Evolutionary conservation across 495 filamentous ascomycete species (phyloP).

Genomic region (Penicillium psychrofluorescens): DNA sequence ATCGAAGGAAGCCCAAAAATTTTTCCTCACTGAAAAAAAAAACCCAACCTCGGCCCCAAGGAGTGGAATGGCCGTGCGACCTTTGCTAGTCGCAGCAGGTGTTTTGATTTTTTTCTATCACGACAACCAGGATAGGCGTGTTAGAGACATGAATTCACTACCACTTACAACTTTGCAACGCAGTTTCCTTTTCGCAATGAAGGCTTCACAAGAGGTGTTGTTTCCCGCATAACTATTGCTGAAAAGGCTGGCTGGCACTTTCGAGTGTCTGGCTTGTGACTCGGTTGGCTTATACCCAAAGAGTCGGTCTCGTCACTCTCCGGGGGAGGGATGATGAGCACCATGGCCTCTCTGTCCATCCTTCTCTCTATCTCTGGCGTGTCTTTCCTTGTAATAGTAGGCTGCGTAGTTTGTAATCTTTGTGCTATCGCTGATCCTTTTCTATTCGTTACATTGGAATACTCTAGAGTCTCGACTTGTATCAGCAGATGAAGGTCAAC

Average conservation of each 20-base stretch:
- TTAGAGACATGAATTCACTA: slow-evolving; percentile 38
- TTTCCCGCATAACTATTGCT: slow-evolving; percentile 45
- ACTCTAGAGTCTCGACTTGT: too few species aligned
- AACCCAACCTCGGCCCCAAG: slow-evolving; percentile 19
- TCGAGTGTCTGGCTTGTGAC: slow-evolving; percentile 5
- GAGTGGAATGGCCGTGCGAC: slow-evolving; percentile 6
- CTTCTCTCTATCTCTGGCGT: slow-evolving; percentile 18
- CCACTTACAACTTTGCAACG: slow-evolving; percentile 22
- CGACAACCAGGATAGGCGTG: slow-evolving; percentile 39
- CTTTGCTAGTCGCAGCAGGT: too few species aligned
- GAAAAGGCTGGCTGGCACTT: slow-evolving; percentile 26
- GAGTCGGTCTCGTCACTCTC: slow-evolving; percentile 17
- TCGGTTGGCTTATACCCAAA: slow-evolving; percentile 21
- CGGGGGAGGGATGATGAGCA: slow-evolving; percentile 3
- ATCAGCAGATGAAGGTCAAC: too few species aligned
- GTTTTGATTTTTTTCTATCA: slow-evolving; percentile 24
- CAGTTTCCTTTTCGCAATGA: slow-evolving; percentile 42
- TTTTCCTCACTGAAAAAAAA: slow-evolving; percentile 17
- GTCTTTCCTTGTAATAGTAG: slow-evolving; percentile 13
- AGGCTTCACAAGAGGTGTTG: slow-evolving; percentile 43
- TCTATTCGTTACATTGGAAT: too few species aligned
- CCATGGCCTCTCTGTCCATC: slow-evolving; percentile 23
- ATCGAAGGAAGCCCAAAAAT: slow-evolving; percentile 31
- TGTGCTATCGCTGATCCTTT: too few species aligned
- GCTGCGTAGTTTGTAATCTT: slow-evolving; percentile 4